These are phyloP conservation scores for Rhizodiscina lignyota DNA, from an alignment of 495 filamentous ascomycete genomes.

Conservation along the genomic window DNA sequence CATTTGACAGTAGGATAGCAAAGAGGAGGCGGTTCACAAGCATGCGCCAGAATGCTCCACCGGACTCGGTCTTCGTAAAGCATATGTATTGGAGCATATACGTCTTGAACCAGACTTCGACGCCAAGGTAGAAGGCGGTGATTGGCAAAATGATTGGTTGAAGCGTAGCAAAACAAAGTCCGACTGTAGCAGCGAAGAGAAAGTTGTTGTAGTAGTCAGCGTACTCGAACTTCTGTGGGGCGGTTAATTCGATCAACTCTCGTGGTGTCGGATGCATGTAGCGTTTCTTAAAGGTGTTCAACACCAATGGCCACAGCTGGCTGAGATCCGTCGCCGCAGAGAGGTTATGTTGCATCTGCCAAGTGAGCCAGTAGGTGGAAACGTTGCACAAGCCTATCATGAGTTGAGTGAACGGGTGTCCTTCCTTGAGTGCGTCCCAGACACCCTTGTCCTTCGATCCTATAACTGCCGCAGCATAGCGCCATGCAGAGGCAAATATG, in stretches of 20 bases:
- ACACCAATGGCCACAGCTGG: conserved; percentile 54
- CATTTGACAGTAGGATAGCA: conserved; percentile 59
- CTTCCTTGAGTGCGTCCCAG: conserved; percentile 50
- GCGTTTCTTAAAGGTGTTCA: conserved; percentile 48
- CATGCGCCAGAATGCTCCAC: conserved; percentile 82
- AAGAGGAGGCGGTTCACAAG: conserved; percentile 87
- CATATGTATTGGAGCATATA: conserved; percentile 91
- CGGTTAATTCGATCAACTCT: conserved; percentile 84
- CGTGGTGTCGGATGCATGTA: conserved; percentile 81
- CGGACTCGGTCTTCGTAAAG: conserved; percentile 88
- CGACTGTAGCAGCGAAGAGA: conserved; percentile 81
- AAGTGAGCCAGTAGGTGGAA: conserved; percentile 87
- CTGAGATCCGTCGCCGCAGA: conserved; percentile 83
- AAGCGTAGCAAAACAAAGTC: conserved; percentile 67
- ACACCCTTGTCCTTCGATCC: conserved; percentile 34
- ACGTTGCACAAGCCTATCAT: conserved; percentile 57
- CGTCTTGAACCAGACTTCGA: conserved; percentile 86
- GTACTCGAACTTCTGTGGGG: conserved; percentile 85
- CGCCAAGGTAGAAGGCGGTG: conserved; percentile 72
- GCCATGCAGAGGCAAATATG: conserved; percentile 70
- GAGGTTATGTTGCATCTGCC: conserved; percentile 79
- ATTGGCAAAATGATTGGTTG: conserved; percentile 87
- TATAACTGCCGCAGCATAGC: conserved; percentile 48
- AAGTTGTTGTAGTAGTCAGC: conserved; percentile 95
- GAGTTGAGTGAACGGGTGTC: conserved; percentile 40